Base-by-base conservation (phyloP, 2,329 filamentous ascomycete species). In the Xylaria sp. region DNA sequence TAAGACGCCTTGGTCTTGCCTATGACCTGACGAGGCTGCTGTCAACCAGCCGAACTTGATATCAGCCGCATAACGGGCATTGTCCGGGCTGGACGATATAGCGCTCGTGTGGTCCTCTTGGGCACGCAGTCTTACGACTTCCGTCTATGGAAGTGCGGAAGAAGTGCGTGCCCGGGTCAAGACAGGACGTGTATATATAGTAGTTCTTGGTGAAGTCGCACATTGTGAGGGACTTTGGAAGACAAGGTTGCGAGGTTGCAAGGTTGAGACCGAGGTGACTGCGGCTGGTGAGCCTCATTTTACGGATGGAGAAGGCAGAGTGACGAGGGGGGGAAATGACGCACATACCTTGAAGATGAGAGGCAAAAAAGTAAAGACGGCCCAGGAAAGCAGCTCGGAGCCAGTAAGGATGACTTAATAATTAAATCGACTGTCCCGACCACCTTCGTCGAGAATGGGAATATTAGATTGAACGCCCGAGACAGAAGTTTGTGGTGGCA, bases 141-240 rank as follows among this genome's bases (percentile, higher is more conserved):
- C 88, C 89, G 69, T 92, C 90, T 54, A 88, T 80, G 1, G 86
- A 86, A 1, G 87, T 91, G 66, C 85, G 82, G 74, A 90, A 88
- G 76, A 91, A 91, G 74, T 92, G 90, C 15, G 84, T 81, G 40
- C 85, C 86, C 0, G 89, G 89, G 71, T 91, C 87, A 58, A 83
- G 76, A 71, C 90, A 92, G 43, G 85, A 82, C 59, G 87, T 87
- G 78, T 91, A 92, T 75, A 92, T 88, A 77, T 91, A 91, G 75
- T 89, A 92, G 76, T 91, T 91, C 71, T 89, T 90, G 71, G 87
- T 89, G 72, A 88, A 90, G 74, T 86, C 81, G 72, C 84, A 87
- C 84, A 87, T 85, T 61, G 64, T 60, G 48, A 54, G 35, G 11
- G 31, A 38, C 38, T 2, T 11, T 35, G 33, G 49, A 48, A 27